Percentiles rank a stretch among this genome's conserved stretches.
phyloP scores from a whole-genome alignment of 148 eudicot genomes.

The Amaranthus cruentus region DNA sequence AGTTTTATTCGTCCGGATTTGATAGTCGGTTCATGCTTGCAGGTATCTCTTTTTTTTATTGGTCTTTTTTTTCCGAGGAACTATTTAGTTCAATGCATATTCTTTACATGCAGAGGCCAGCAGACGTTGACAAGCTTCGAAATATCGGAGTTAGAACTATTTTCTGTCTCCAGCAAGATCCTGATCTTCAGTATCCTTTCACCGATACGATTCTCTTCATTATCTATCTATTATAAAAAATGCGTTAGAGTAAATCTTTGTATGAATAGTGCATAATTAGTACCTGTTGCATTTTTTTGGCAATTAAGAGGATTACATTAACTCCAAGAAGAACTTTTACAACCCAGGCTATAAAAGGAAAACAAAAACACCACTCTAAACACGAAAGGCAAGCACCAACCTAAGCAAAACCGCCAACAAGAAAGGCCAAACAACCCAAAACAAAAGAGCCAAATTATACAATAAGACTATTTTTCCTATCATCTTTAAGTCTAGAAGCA shows the following conservation, averaged over 20 bases:
- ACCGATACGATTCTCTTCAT: slow-evolving; percentile 20
- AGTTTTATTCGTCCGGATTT: slow-evolving; percentile 87
- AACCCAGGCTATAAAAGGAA: too few relatives aligned
- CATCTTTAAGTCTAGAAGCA: too few relatives aligned
- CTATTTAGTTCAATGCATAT: slow-evolving; percentile 14
- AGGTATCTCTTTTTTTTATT: slow-evolving; percentile 41
- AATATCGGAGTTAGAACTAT: slow-evolving; percentile 76
- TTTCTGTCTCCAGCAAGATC: slow-evolving; percentile 88
- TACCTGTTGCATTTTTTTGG: not conserved
- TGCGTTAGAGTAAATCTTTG: not conserved
- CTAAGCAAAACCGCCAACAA: too few relatives aligned
- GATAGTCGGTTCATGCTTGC: slow-evolving; percentile 96
- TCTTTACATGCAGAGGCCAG: slow-evolving; percentile 58
- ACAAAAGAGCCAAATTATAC: too few relatives aligned
- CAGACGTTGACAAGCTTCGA: slow-evolving; percentile 91
- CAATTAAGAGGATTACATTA: too few relatives aligned
- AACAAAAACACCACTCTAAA: too few relatives aligned
- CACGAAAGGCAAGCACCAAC: too few relatives aligned
- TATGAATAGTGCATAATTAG: not conserved
- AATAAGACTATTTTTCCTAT: too few relatives aligned
- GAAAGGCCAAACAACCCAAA: too few relatives aligned
- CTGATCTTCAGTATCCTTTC: slow-evolving; percentile 92
- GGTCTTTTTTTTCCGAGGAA: slow-evolving; percentile 4
- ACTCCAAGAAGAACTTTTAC: too few relatives aligned
- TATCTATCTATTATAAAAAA: too few relatives aligned